Conservation (phyloP, 2,329 filamentous ascomycete species). For the Pseudogymnoascus destructans region DNA sequence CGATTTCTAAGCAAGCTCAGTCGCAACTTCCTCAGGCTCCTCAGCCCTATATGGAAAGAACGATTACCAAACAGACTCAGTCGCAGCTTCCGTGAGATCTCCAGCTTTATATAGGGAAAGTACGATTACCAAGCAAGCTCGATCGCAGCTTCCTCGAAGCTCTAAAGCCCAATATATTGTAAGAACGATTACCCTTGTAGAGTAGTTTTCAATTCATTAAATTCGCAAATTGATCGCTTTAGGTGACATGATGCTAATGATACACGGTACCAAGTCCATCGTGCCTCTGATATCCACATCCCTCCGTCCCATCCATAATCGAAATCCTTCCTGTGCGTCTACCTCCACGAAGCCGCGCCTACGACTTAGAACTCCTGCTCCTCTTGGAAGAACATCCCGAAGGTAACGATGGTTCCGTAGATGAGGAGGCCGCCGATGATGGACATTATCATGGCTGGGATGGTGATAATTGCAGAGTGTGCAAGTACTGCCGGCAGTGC, state of each 20-base stretch:
- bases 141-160: background rate
- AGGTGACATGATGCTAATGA: slow-evolving; percentile 6
- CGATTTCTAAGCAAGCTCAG: background rate
- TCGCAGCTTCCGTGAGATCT: background rate
- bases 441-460: slow-evolving; percentile 88
- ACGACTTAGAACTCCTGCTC: slow-evolving; percentile 75
- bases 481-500: slow-evolving; percentile 80
- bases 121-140: background rate
- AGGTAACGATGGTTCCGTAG: slow-evolving; percentile 96
- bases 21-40: background rate
- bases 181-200: background rate
- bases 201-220: background rate
- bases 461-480: slow-evolving; percentile 68
- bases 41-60: background rate
- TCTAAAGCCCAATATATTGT: background rate
- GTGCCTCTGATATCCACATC: background rate
- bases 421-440: slow-evolving; percentile 86
- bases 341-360: background rate
- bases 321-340: background rate
- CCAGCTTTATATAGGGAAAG: background rate
- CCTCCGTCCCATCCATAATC: background rate
- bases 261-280: background rate
- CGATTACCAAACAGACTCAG: background rate
- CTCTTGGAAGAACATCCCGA: slow-evolving; percentile 96
- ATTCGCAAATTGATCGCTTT: background rate